These are phyloP conservation scores for Pythium myriotylum DNA, from an alignment of 352 stramenopile genomes.

Conservation along the genomic window DNA sequence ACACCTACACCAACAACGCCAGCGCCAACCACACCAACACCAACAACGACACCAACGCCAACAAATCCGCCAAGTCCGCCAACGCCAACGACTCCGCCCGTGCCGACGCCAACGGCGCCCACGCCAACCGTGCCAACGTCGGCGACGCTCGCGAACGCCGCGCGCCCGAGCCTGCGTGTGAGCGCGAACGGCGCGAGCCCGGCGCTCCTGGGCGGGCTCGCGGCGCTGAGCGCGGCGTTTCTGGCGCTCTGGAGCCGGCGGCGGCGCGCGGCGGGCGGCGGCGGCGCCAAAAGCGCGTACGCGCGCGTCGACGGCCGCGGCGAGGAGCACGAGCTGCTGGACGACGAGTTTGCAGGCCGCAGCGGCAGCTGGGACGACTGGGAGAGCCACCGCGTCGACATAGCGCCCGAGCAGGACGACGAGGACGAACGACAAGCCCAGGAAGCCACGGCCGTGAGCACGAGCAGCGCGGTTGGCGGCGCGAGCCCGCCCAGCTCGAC, in stretches of 20 bases:
- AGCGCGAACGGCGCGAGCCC: conserved; percentile 16
- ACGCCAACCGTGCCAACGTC: too few species aligned
- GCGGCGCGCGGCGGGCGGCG: conserved; percentile 1
- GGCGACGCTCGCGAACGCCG: too few species aligned
- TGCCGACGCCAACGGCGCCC: too few species aligned
- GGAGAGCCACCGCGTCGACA: conserved; percentile 35
- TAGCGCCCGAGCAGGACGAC: neutral
- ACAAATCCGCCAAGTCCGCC: too few species aligned
- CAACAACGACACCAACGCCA: conserved; percentile 1
- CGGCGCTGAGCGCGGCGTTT: conserved; percentile 20
- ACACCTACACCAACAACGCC: conserved; percentile 2
- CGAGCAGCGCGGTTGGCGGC: conserved; percentile 8
- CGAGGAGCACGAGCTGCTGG: conserved; percentile 48
- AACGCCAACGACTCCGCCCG: too few species aligned
- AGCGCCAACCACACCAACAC: conserved; percentile 8
- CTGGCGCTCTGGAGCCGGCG: conserved; percentile 25
- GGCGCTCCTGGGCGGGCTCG: conserved; percentile 13
- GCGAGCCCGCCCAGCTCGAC: conserved; percentile 27
- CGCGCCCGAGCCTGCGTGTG: conserved; percentile 1
- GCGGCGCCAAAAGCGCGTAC: conserved; percentile 54
- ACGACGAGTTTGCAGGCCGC: conserved; percentile 46
- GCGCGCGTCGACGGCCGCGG: conserved; percentile 47
- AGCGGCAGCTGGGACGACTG: conserved; percentile 74
- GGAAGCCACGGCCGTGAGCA: neutral
- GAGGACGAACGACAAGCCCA: conserved; percentile 21